Evolutionary conservation across 805 yeast genomes (phyloP).

Genomic region (Spathaspora boniae): DNA sequence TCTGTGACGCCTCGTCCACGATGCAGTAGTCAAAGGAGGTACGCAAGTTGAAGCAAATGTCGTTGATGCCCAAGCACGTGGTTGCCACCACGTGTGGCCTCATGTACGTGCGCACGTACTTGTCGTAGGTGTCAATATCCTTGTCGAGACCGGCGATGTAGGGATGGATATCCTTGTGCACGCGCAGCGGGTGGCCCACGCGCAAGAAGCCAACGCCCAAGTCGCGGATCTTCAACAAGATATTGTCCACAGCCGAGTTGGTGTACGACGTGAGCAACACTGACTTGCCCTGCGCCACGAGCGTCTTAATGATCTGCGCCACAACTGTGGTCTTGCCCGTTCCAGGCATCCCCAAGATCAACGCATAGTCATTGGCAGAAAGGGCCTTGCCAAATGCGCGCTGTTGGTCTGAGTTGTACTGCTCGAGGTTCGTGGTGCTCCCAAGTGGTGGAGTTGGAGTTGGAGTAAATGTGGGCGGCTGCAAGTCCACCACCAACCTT

Average conservation of each 20-base stretch:
- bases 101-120: slow-evolving; percentile 45
- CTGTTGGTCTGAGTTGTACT: slow-evolving; percentile 69
- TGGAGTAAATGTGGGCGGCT: slow-evolving; percentile 42
- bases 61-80: slow-evolving; percentile 77
- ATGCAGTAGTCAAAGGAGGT: slow-evolving; percentile 84
- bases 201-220: slow-evolving; percentile 48
- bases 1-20: slow-evolving; percentile 95
- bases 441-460: too few relatives aligned
- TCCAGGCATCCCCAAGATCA: slow-evolving; percentile 97
- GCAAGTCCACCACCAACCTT: slow-evolving; percentile 51
- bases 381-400: slow-evolving; percentile 65
- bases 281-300: slow-evolving; percentile 59
- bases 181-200: slow-evolving; percentile 55
- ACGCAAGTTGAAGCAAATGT: slow-evolving; percentile 52
- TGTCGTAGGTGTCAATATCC: slow-evolving; percentile 38
- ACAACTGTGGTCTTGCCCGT: slow-evolving; percentile 76
- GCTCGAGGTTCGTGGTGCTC: slow-evolving; percentile 17
- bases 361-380: slow-evolving; percentile 66
- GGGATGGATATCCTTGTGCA: slow-evolving; percentile 59
- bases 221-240: slow-evolving; percentile 63
- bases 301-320: slow-evolving; percentile 61
- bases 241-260: slow-evolving; percentile 94
- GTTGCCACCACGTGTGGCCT: slow-evolving; percentile 77
- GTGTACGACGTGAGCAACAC: slow-evolving; percentile 84
- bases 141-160: slow-evolving; percentile 42